A percentile compares a stretch with the other conserved stretches of the same genome.
Conservation (phyloP, 768 basidiomycete genomes). For the Phanerodontia chrysosporium region DNA sequence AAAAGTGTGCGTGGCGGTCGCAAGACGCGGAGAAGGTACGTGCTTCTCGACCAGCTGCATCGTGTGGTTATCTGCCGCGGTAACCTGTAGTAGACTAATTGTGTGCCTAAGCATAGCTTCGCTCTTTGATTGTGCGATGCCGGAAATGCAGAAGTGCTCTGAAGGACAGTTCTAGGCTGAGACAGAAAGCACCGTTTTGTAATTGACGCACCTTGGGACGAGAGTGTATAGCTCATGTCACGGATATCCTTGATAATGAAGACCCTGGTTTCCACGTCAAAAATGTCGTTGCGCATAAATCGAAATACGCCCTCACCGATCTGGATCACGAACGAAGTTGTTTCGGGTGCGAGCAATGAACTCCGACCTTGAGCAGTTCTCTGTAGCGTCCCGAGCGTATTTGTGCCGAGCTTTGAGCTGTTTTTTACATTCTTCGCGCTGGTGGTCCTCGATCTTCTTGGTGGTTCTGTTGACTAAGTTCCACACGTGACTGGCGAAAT, state of each 20-base stretch:
- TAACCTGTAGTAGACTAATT: slow-evolving; percentile 29
- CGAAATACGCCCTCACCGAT: background rate
- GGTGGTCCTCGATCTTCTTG: background rate
- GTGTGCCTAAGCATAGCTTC: slow-evolving; percentile 21
- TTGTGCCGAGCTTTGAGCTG: background rate
- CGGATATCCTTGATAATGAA: background rate
- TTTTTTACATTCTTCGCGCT: background rate
- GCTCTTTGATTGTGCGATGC: slow-evolving; percentile 9
- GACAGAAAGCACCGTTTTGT: too few species aligned
- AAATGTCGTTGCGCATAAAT: background rate
- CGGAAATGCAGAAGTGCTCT: slow-evolving; percentile 1
- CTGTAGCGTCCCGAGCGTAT: background rate
- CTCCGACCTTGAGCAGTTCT: background rate
- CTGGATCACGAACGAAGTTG: background rate
- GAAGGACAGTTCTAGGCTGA: background rate
- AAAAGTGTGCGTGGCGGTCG: slow-evolving; percentile 20
- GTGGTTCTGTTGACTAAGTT: background rate
- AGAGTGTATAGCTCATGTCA: too few species aligned
- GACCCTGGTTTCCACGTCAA: background rate
- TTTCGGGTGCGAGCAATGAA: background rate
- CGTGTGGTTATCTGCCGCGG: slow-evolving; percentile 32
- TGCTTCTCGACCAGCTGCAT: slow-evolving; percentile 30
- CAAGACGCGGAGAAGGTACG: slow-evolving; percentile 28
- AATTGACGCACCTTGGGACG: too few species aligned
- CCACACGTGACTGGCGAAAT: background rate